Base-by-base conservation (phyloP, 75 land plant genomes). In the Adiantum capillusveneris region DNA sequence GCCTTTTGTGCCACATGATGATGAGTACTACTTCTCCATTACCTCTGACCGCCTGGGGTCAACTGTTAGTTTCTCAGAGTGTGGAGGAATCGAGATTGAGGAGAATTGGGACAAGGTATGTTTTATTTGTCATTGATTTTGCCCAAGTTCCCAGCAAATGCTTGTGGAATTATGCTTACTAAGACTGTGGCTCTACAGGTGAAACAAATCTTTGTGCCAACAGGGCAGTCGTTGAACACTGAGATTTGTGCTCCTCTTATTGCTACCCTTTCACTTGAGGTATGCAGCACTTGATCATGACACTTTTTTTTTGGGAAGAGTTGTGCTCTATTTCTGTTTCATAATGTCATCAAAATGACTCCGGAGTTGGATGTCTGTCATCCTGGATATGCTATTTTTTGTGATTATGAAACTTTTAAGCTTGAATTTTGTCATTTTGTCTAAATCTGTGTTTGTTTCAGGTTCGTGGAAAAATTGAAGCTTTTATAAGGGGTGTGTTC, bases 71-170 rank as follows among this genome's bases (percentile, higher is more conserved):
- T 87, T 87, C 53, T 87, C 92, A 21, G 92, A 84, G 57, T 87
- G 92, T 60, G 92, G 92, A 1, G 92, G 92, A 25, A 74, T 87
- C 53, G 92, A 87, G 42, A 87, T 87, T 45, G 92, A 87, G 65
- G 92, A 87, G 70, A 87, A 87, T 52, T 87, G 92, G 92, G 92
- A 87, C 49, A 87, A 87, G 84, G 89, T 79, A 68, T 12, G 24
- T 7, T 6, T 20, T 27, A 3, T 30, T 46, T 6, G 5, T 46
- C 3, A 2, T 14, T 46, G 5, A 1, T 46, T 17, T 46, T 17
- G 49, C 5, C 5, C n/a, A n/a, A n/a, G n/a, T n/a, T n/a, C n/a
- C n/a, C n/a, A n/a, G n/a, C n/a, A n/a, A n/a, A n/a, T n/a, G n/a
- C n/a, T n/a, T n/a, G n/a, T n/a, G n/a, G n/a, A n/a, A n/a, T n/a